phyloP scores from a whole-genome alignment of 2,329 filamentous ascomycete species.

The Diaporthe longicolla region DNA sequence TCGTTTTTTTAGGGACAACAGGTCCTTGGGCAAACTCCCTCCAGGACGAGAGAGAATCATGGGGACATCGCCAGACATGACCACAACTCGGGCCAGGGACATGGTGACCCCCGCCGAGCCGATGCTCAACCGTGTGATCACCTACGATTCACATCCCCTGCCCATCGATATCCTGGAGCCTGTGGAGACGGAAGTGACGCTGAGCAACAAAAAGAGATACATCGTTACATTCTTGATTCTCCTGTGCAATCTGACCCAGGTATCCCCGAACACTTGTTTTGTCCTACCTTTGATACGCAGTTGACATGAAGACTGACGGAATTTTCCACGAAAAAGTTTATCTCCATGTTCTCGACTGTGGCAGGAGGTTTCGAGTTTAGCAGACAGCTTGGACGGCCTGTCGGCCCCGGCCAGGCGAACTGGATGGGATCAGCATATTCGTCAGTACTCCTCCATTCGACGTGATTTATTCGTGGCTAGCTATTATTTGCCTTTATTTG shows the following conservation, averaged over 20 bases:
- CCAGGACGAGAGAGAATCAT: not conserved
- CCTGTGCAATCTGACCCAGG: constrained; percentile 3
- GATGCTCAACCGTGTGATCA: not conserved
- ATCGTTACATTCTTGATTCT: not conserved
- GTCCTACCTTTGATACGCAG: too few relatives aligned
- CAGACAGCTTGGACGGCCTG: constrained; percentile 3
- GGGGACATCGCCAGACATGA: not conserved
- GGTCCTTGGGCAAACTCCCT: not conserved
- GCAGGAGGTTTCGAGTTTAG: constrained; percentile 2
- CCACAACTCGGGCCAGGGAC: not conserved
- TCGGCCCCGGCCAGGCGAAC: constrained; percentile 5
- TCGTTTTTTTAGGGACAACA: not conserved
- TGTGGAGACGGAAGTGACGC: not conserved
- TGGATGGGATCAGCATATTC: constrained; percentile 3
- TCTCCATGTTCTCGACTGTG: not conserved
- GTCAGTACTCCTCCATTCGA: not conserved
- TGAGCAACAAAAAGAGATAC: not conserved
- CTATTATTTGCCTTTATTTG: not conserved
- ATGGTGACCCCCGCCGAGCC: not conserved
- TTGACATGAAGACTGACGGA: not conserved
- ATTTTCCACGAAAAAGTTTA: not conserved
- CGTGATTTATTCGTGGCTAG: too few relatives aligned
- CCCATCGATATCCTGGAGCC: not conserved
- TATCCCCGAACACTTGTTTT: not conserved
- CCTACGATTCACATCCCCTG: not conserved